Conservation (phyloP, 768 basidiomycete genomes). For the Pseudohyphozyma bogoriensis region DNA sequence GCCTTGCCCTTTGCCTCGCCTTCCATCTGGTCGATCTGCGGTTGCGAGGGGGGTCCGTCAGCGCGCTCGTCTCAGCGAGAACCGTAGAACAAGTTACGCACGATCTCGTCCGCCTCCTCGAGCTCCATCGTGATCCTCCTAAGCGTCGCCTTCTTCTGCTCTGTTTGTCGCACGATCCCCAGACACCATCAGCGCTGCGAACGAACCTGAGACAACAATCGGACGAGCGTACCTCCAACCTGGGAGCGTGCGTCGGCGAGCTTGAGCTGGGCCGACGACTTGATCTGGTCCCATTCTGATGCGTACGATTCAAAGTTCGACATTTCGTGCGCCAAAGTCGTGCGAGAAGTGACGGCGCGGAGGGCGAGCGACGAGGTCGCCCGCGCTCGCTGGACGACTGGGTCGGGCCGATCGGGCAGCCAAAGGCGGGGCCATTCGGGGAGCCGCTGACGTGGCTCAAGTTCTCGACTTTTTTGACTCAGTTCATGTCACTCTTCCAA, state of each 20-base stretch:
- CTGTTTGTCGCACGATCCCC: constrained; percentile 24
- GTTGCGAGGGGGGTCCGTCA: background rate
- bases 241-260: constrained; percentile 38
- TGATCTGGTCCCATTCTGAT: constrained; percentile 38
- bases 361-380: too few relatives aligned
- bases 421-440: too few relatives aligned
- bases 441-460: too few relatives aligned
- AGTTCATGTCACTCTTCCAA: too few relatives aligned
- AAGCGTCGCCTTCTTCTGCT: constrained; percentile 38
- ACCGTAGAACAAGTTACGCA: constrained; percentile 31
- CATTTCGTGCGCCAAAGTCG: too few relatives aligned
- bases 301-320: constrained; percentile 30
- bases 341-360: too few relatives aligned
- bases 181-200: background rate
- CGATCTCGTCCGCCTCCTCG: constrained; percentile 43
- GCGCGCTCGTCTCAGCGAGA: background rate
- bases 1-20: constrained; percentile 19
- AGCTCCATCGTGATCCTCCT: constrained; percentile 38
- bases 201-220: background rate
- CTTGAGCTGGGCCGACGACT: constrained; percentile 35
- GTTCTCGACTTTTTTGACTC: too few relatives aligned
- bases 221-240: constrained; percentile 36
- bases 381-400: too few relatives aligned
- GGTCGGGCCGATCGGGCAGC: too few relatives aligned
- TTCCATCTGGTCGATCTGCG: constrained; percentile 23